Evolutionary conservation across 306 rosid species (phyloP).

Genomic region (Medicago arabica): DNA sequence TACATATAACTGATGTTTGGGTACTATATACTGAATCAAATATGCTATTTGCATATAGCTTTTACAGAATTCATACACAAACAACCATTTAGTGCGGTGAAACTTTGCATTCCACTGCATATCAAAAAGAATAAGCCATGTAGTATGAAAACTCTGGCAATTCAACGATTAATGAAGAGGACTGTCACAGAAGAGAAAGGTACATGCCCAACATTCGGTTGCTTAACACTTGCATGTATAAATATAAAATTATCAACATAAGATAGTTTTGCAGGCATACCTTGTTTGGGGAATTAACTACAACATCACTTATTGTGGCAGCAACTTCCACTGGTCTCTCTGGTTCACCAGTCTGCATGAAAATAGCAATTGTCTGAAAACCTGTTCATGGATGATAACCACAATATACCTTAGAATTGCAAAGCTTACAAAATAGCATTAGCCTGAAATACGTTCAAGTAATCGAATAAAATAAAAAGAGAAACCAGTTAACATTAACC

Average conservation of each 20-base stretch:
- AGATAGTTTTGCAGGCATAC: slow-evolving; percentile 50
- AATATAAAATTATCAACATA: slow-evolving; percentile 25
- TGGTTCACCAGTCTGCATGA: slow-evolving; percentile 95
- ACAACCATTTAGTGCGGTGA: slow-evolving; percentile 4
- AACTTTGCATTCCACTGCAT: slow-evolving; percentile 10
- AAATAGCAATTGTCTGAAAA: slow-evolving; percentile 99
- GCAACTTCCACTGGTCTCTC: slow-evolving; percentile 67
- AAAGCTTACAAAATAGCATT: slow-evolving; percentile 51
- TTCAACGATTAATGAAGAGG: slow-evolving; percentile 15
- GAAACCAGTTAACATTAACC: slow-evolving; percentile 34
- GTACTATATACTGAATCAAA: slow-evolving; percentile 7
- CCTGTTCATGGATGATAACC: slow-evolving; percentile 98
- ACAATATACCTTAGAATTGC: slow-evolving; percentile 86
- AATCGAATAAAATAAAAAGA: slow-evolving; percentile 32
- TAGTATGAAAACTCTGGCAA: slow-evolving; percentile 5
- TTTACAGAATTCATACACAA: slow-evolving; percentile 8
- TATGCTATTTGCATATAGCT: neutral
- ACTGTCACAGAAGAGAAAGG: neutral
- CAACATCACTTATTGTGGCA: slow-evolving; percentile 67
- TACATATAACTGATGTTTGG: neutral
- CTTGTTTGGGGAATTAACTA: slow-evolving; percentile 87
- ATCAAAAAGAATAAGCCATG: slow-evolving; percentile 14
- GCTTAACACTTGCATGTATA: neutral
- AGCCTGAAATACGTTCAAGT: slow-evolving; percentile 47
- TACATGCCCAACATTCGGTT: slow-evolving; percentile 1